Percentiles rank a stretch among this genome's conserved stretches.
phyloP scores from a whole-genome alignment of 2,329 filamentous ascomycete genomes.

The Grosmannia serpens region DNA sequence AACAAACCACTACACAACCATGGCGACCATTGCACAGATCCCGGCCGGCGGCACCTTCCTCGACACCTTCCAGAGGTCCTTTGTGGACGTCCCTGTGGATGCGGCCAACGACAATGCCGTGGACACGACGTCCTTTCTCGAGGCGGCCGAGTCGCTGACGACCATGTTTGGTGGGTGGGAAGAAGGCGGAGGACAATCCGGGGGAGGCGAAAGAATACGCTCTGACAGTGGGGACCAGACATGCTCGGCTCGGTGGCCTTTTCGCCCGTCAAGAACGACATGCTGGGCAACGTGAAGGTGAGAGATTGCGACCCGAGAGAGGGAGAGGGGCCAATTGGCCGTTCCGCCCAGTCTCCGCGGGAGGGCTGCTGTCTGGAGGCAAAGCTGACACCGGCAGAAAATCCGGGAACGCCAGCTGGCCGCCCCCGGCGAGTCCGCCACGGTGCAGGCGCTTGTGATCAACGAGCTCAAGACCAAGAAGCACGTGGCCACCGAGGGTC shows the following conservation, averaged over 20 bases:
- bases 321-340: neutral
- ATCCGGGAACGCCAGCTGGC: slow-evolving; percentile 71
- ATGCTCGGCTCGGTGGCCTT: slow-evolving; percentile 64
- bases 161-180: slow-evolving; percentile 63
- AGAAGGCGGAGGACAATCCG: too few species aligned
- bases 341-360: too few species aligned
- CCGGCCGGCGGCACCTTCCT: slow-evolving; percentile 69
- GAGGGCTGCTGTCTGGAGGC: neutral
- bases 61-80: slow-evolving; percentile 73
- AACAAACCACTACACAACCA: slow-evolving; percentile 18
- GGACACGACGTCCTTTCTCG: slow-evolving; percentile 75
- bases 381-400: slow-evolving; percentile 51
- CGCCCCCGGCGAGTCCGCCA: slow-evolving; percentile 67
- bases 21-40: slow-evolving; percentile 37
- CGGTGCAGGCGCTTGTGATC: slow-evolving; percentile 70
- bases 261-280: slow-evolving; percentile 80
- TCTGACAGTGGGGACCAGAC: slow-evolving; percentile 29
- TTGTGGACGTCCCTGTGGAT: slow-evolving; percentile 70
- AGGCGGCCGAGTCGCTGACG: slow-evolving; percentile 77
- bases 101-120: slow-evolving; percentile 65
- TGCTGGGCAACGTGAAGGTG: slow-evolving; percentile 86
- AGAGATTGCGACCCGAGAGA: slow-evolving; percentile 6
- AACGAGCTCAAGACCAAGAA: slow-evolving; percentile 88
- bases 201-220: too few species aligned
- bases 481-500: slow-evolving; percentile 76